A percentile compares a stretch with the other conserved stretches of the same genome.
phyloP scores from a whole-genome alignment of 768 basidiomycete genomes.

The button mushroom (Agaricus bisporus) region DNA sequence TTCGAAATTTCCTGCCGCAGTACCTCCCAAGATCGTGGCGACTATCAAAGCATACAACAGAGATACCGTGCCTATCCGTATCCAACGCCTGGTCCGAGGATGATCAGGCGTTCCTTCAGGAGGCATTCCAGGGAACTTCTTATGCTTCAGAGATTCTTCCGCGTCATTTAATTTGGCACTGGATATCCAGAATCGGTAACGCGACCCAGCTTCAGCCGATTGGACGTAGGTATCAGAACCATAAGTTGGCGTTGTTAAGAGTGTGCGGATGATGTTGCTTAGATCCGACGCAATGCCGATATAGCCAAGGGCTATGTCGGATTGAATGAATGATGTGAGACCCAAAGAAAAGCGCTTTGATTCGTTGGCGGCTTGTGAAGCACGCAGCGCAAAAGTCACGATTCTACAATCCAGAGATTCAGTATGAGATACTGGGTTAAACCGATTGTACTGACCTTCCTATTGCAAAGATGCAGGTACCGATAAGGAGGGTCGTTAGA shows the following conservation, averaged over 20 bases:
- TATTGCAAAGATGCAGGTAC: constrained; percentile 21
- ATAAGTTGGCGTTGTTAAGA: constrained; percentile 10
- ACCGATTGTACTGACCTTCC: constrained; percentile 23
- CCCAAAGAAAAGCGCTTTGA: constrained; percentile 8
- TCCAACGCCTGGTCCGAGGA: constrained; percentile 20
- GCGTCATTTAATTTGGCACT: constrained; percentile 25
- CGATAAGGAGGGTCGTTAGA: constrained; percentile 25
- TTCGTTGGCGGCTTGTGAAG: constrained; percentile 11
- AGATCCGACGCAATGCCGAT: constrained; percentile 10
- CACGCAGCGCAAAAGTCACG: constrained; percentile 18
- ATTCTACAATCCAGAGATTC: constrained; percentile 9
- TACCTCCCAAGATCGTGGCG: constrained; percentile 23
- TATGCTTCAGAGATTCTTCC: constrained; percentile 29
- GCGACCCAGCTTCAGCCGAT: constrained; percentile 10
- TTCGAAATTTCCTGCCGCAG: constrained; percentile 21
- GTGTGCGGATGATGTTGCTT: constrained; percentile 4
- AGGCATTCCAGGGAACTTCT: constrained; percentile 16
- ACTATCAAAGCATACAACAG: constrained; percentile 23
- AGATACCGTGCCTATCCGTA: constrained; percentile 23
- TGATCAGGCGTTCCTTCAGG: constrained; percentile 26
- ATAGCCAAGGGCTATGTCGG: constrained; percentile 9
- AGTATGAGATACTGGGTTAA: too few species aligned
- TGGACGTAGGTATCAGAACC: constrained; percentile 10
- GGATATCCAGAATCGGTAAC: constrained; percentile 14
- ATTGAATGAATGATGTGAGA: constrained; percentile 10